phyloP scores from a whole-genome alignment of 306 rosid genomes.

The Mucuna pruriens region DNA sequence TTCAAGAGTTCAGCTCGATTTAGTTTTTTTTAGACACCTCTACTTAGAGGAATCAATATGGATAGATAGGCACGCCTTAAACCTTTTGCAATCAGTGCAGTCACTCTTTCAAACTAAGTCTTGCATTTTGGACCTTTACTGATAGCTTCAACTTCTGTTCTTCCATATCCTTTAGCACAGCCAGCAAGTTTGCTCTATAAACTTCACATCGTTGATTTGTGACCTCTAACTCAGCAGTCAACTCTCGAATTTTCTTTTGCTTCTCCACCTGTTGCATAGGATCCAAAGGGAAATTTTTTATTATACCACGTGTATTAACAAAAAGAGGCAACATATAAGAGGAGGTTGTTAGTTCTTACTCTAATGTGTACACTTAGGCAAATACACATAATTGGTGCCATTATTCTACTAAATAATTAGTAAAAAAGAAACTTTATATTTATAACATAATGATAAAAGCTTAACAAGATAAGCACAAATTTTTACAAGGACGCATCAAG shows the following conservation, averaged over 20 bases:
- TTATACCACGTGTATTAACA: neutral
- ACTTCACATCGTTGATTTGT: slow-evolving; percentile 88
- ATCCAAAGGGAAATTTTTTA: slow-evolving; percentile 34
- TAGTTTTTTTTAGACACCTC: no score
- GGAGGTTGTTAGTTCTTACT: neutral
- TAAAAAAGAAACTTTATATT: neutral
- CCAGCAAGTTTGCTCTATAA: slow-evolving; percentile 77
- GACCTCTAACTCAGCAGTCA: slow-evolving; percentile 74
- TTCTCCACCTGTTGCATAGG: slow-evolving; percentile 63
- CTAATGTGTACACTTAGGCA: neutral
- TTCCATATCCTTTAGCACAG: slow-evolving; percentile 93
- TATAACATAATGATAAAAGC: neutral
- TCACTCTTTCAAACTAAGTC: slow-evolving; percentile 88
- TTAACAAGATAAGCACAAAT: neutral
- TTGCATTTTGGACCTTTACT: slow-evolving; percentile 93
- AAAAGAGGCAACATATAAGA: neutral
- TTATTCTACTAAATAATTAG: neutral
- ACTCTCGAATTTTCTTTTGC: slow-evolving; percentile 74
- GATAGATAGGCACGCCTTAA: neutral
- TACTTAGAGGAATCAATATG: neutral
- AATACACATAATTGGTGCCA: neutral
- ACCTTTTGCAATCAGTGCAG: slow-evolving; percentile 28
- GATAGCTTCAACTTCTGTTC: slow-evolving; percentile 90
- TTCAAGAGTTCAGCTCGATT: no score
- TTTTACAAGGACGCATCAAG: neutral